Evolutionary conservation across 108 stramenopile genomes (phyloP), one percentile per base, ranked within the genome.

Genomic region (Pseudonitzschia delicatissima): DNA sequence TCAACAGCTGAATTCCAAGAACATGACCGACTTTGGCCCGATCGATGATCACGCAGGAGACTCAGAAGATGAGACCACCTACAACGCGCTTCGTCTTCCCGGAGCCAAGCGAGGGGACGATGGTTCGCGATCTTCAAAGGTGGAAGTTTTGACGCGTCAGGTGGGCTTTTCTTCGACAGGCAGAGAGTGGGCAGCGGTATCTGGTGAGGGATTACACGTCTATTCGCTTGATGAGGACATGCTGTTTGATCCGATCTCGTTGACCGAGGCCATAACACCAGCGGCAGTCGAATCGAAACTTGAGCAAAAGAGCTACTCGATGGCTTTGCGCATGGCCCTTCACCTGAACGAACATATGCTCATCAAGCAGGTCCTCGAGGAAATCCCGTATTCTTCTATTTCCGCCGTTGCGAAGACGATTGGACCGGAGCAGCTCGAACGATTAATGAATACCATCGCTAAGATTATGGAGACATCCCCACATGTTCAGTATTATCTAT

Each of bases 151-250:
- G 7, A 87, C 94, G 4, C 69, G 64, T 45, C 87, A 89, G 77
- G 90, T 95, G 33, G 66, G 85, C 21, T 92, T 95, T 71, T 91
- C 91, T 5, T 86, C 90, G 4, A 93, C 91, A 8, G 94, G 94
- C 4, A 66, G 91, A 49, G 94, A 95, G 64, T 95, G 91, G 91
- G 87, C 90, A 6, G 74, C 88, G 26, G 90, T 95, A 20, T 92
- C 94, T 8, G 84, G 80, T 31, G 94, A 95, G 84, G 94, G 94
- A 6, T 63, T 95, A 4, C 90, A 92, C 55, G 90, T 95, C 9
- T 95, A 95, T 67, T 91, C 90, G 13, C 74, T 95, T 31, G 94
- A 95, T 58, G 94, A 93, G 45, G 94, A 95, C 66, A 87, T 92
- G 88, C 84, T 91, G 25, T 95, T 95, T 69, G 94, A 95, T 77